These are phyloP conservation scores for Tinospora cordifolia DNA, from an alignment of 164 flowering plant species.

Conservation along the genomic window DNA sequence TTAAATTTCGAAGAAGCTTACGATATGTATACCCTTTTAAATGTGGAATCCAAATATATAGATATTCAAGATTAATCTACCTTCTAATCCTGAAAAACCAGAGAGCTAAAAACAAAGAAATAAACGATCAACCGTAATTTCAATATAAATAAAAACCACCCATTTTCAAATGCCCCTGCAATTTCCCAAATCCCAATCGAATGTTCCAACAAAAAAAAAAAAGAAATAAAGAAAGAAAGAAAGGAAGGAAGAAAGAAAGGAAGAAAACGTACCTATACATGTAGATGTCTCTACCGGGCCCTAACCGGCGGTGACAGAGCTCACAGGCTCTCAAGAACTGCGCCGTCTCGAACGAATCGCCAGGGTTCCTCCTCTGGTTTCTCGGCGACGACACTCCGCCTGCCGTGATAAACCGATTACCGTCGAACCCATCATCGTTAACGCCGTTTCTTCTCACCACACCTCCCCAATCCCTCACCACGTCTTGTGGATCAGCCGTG, in stretches of 20 bases:
- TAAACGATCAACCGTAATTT: neutral
- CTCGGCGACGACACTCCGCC: slow-evolving; percentile 24
- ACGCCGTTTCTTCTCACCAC: slow-evolving; percentile 1
- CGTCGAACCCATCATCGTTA: slow-evolving; percentile 11
- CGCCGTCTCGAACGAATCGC: slow-evolving; percentile 34
- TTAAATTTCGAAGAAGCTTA: too few relatives aligned
- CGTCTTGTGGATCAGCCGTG: slow-evolving; percentile 20
- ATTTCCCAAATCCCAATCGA: neutral
- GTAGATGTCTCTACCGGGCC: slow-evolving; percentile 58
- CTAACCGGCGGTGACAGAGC: slow-evolving; percentile 52
- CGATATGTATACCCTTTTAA: too few relatives aligned
- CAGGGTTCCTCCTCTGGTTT: slow-evolving; percentile 25
- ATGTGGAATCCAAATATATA: too few relatives aligned
- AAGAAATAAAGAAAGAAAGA: too few relatives aligned
- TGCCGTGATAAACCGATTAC: slow-evolving; percentile 18
- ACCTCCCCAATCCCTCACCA: slow-evolving; percentile 1
- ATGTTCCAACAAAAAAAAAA: neutral
- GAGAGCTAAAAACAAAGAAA: neutral
- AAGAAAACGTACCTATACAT: slow-evolving; percentile 55
- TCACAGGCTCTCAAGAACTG: slow-evolving; percentile 44
- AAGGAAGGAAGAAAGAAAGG: too few relatives aligned
- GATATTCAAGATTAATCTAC: too few relatives aligned
- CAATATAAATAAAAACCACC: neutral
- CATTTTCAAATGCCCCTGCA: neutral
- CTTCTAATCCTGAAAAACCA: neutral